Percentiles rank a stretch among this genome's conserved stretches.
These are phyloP conservation scores for Dictyostelium citrinum DNA, from an alignment of 78 protist genomes.

Conservation along the genomic window DNA sequence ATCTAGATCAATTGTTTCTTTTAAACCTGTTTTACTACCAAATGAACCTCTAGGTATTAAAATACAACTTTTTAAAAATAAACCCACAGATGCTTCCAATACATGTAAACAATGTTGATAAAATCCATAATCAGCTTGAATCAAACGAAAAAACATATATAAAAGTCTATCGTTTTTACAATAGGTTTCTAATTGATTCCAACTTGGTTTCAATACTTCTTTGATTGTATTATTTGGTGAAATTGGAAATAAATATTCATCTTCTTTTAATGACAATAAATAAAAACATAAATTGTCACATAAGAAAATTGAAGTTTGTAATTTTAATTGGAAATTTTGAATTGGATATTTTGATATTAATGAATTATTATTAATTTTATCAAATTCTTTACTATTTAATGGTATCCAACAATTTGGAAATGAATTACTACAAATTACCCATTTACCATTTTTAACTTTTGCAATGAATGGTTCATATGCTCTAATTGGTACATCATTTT, in stretches of 20 bases:
- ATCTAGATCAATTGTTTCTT: neutral
- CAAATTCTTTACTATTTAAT: neutral
- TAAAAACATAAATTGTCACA: neutral
- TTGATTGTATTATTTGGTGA: too few relatives aligned
- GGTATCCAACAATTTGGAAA: neutral
- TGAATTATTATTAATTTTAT: too few relatives aligned
- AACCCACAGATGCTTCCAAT: neutral
- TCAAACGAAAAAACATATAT: neutral
- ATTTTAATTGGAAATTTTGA: too few relatives aligned
- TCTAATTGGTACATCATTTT: neutral
- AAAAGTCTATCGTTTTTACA: neutral
- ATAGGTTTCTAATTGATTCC: neutral
- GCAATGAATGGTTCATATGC: neutral
- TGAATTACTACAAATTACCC: neutral
- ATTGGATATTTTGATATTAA: too few relatives aligned
- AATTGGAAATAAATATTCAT: neutral
- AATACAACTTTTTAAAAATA: neutral
- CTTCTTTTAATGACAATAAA: neutral
- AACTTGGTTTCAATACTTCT: neutral
- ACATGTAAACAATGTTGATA: neutral
- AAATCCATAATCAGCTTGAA: neutral
- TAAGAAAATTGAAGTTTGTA: neutral
- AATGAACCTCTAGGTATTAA: conserved; percentile 6
- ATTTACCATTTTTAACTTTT: neutral
- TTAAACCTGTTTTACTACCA: neutral